Percentiles rank a stretch among this genome's conserved stretches.
Evolutionary conservation across 2,329 filamentous ascomycete species (phyloP).

Genomic region (Aschersonia sp.): DNA sequence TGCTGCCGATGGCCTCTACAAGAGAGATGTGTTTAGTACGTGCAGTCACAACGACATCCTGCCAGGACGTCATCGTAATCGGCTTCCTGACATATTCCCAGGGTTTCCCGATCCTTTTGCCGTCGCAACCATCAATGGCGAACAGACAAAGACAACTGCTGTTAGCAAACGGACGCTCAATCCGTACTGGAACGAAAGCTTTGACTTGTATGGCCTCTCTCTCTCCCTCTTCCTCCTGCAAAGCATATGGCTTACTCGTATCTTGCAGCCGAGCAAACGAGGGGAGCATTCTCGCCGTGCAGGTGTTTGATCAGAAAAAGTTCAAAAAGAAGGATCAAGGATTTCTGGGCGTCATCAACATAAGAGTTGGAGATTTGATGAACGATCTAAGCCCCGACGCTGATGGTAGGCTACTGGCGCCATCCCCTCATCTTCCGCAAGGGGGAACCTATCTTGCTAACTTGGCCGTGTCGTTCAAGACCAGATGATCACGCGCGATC

Average conservation of each 20-base stretch:
- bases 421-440: conserved; percentile 1
- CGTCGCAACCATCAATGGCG: conserved; percentile 90
- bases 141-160: conserved; percentile 95
- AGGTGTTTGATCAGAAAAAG: conserved; percentile 99
- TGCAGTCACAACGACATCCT: conserved; percentile 10
- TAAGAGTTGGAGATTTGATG: conserved; percentile 87
- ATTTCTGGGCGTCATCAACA: conserved; percentile 94
- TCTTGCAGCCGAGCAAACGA: conserved; percentile 66
- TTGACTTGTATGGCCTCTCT: conserved; percentile 66
- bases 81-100: conserved; percentile 19
- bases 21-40: conserved; percentile 97
- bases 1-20: conserved; percentile 95
- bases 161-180: conserved; percentile 97
- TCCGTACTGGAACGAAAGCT: conserved; percentile 99
- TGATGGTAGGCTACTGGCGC: conserved; percentile 53
- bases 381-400: conserved; percentile 69
- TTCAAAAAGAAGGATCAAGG: conserved; percentile 99
- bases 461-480: conserved; percentile 31
- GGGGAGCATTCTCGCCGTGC: conserved; percentile 90
- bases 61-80: no score
- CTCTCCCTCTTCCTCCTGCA: conserved; percentile 2
- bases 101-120: conserved; percentile 97
- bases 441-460: not conserved
- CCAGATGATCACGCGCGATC: conserved; percentile 94
- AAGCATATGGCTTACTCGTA: not conserved